These are phyloP conservation scores for Lasiosphaeris hirsuta DNA, from an alignment of 495 filamentous ascomycete genomes.

Conservation along the genomic window DNA sequence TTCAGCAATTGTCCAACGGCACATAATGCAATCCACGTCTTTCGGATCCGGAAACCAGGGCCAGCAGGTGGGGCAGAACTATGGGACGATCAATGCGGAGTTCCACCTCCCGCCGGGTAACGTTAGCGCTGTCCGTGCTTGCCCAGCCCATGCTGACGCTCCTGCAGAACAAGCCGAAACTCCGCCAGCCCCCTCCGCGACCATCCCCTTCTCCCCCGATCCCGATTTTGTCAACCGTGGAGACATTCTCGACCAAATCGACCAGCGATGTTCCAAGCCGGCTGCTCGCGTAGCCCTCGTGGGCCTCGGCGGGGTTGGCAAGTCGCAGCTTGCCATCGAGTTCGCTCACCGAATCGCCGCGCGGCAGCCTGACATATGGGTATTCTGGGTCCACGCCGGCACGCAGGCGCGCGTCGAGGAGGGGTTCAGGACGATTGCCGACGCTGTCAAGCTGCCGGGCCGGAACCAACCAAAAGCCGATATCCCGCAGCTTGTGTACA, in stretches of 20 bases:
- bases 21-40: constrained; percentile 21
- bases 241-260: constrained; percentile 29
- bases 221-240: constrained; percentile 32
- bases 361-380: constrained; percentile 10
- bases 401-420: constrained; percentile 1
- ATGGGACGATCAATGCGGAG: constrained; percentile 28
- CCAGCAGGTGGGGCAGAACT: constrained; percentile 29
- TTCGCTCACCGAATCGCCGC: constrained; percentile 7
- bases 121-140: constrained; percentile 7
- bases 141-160: constrained; percentile 26
- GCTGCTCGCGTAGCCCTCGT: constrained; percentile 19
- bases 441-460: constrained; percentile 31
- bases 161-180: constrained; percentile 25
- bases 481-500: constrained; percentile 33
- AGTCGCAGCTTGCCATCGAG: constrained; percentile 22
- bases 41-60: constrained; percentile 28
- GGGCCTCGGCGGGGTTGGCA: constrained; percentile 26
- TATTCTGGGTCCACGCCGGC: constrained; percentile 6
- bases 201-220: constrained; percentile 37
- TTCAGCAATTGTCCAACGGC: no score
- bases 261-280: constrained; percentile 25
- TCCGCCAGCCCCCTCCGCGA: constrained; percentile 21
- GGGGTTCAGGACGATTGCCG: constrained; percentile 39
- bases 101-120: constrained; percentile 34
- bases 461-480: constrained; percentile 36